Conservation (phyloP, 2,329 filamentous ascomycete genomes). For the Beauveria brongniartii region DNA sequence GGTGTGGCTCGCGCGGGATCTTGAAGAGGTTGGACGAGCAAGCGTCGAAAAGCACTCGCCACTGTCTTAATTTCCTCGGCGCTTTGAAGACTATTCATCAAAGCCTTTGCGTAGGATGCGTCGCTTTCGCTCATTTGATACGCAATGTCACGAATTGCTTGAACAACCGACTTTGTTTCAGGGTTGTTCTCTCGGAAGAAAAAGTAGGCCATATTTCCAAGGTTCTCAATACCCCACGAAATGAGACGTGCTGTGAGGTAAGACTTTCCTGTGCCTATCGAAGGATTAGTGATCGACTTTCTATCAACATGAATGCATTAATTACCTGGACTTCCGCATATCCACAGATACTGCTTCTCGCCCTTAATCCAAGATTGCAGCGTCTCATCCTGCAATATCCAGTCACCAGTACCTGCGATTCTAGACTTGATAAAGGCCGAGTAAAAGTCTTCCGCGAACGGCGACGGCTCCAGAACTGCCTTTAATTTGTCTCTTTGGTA, state of each 20-base stretch:
- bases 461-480: slow-evolving; percentile 33
- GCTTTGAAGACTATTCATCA: slow-evolving; percentile 26
- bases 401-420: slow-evolving; percentile 36
- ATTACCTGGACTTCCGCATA: slow-evolving; percentile 34
- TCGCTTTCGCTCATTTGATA: slow-evolving; percentile 40
- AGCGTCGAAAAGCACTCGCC: slow-evolving; percentile 33
- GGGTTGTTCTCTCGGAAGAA: slow-evolving; percentile 41
- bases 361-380: slow-evolving; percentile 31
- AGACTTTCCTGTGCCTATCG: slow-evolving; percentile 35
- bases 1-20: slow-evolving; percentile 23
- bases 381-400: slow-evolving; percentile 32
- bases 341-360: slow-evolving; percentile 33
- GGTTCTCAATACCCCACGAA: slow-evolving; percentile 28
- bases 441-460: slow-evolving; percentile 34
- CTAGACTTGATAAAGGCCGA: slow-evolving; percentile 31
- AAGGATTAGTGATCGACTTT: background rate
- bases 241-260: slow-evolving; percentile 37
- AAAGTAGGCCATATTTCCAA: slow-evolving; percentile 34
- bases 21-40: slow-evolving; percentile 32
- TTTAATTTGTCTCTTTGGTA: slow-evolving; percentile 30
- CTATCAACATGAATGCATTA: background rate
- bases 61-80: slow-evolving; percentile 35
- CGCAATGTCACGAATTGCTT: slow-evolving; percentile 37
- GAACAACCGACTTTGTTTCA: slow-evolving; percentile 35
- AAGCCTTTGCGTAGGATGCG: slow-evolving; percentile 34